Evolutionary conservation across 2,329 filamentous ascomycete species (phyloP).

Genomic region (Diaporthe citrichinensis): DNA sequence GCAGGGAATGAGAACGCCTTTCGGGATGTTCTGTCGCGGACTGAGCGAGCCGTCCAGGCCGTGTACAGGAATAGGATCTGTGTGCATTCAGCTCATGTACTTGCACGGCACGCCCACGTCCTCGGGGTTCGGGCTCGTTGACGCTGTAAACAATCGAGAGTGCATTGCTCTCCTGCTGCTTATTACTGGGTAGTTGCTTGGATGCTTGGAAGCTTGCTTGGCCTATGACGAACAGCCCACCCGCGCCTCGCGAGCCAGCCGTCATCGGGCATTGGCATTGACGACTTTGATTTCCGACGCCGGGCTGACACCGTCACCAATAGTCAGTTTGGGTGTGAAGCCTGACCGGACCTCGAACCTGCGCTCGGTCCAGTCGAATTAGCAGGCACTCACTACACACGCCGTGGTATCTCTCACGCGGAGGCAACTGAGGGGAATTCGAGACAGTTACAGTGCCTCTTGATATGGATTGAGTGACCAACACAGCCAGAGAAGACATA

Average conservation of each 20-base stretch:
- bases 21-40: background rate
- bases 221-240: conserved; percentile 7
- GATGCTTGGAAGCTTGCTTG: conserved; percentile 21
- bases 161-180: background rate
- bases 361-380: background rate
- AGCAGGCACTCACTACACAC: background rate
- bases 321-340: no score
- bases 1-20: background rate
- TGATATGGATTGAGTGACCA: background rate
- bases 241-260: background rate
- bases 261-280: conserved; percentile 13
- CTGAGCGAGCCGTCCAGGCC: background rate
- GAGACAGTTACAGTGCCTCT: background rate
- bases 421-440: background rate
- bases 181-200: background rate
- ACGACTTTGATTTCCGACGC: background rate
- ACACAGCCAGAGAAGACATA: background rate
- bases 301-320: background rate
- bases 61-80: background rate
- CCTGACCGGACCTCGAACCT: background rate
- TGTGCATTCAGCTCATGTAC: background rate
- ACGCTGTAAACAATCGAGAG: background rate
- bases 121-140: conserved; percentile 9
- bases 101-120: no score
- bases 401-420: background rate